Evolutionary conservation across 768 basidiomycete genomes (phyloP), one percentile per base, ranked within the genome.

Genomic region (Pisolithus sp.): DNA sequence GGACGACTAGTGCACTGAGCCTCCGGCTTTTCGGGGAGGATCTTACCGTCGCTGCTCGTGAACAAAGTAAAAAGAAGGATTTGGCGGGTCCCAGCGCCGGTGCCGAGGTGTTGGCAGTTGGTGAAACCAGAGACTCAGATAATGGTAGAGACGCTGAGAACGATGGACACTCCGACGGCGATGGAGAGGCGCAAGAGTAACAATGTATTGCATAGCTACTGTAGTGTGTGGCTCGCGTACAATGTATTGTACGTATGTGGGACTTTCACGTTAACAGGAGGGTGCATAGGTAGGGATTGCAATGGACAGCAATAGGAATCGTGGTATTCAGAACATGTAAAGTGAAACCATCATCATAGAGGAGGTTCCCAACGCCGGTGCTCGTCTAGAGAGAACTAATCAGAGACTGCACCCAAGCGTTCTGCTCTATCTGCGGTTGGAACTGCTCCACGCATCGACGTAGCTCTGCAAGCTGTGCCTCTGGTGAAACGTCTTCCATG

Each of bases 21-120:
- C 71, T 93, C 44, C 84, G 93, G 2, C 73, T 94, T 9, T 98
- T 89, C 61, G 87, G 85, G 1, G 76, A 80, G 45, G 93, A 96
- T 61, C 74, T 93, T 44, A 88, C 86, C 2, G 66, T 68, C 3
- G 73, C 72, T 17, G 77, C 74, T 2, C 65, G 73, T 17, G 70
- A 77, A 41, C 66, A 47, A 15, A 23, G 30, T 47, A n/a, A 64
- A 45, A 68, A 65, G 56, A 61, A 54, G 20, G 56, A 36, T 28
- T 45, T 45, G 0, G 46, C 31, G 1, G 46, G 26, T n/a, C 26
- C 26, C 7, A 37, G 53, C 0, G 43, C 30, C 2, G 44, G 31
- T 20, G 37, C 18, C 9, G 46, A 55, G 13, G n/a, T 49, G n/a
- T 37, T 43, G 1, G 44, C 37, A 10, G 18, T 7, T 4, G 39